phyloP scores from a whole-genome alignment of 352 stramenopile genomes.

The Phytophthora europaea region DNA sequence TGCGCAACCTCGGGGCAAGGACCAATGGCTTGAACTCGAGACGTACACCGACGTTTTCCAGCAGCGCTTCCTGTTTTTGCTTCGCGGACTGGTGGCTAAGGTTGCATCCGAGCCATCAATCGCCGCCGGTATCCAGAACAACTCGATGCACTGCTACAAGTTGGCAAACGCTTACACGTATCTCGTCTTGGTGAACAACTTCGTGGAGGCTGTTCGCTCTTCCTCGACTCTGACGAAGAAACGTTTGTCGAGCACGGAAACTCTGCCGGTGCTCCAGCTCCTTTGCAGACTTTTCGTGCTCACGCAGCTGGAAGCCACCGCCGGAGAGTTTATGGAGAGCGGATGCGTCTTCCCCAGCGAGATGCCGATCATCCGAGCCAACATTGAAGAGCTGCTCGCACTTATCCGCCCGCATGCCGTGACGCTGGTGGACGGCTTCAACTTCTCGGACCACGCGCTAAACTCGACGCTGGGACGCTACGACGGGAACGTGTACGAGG shows the following conservation, averaged over 20 bases:
- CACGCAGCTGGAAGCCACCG: constrained; percentile 69
- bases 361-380: constrained; percentile 57
- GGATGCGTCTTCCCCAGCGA: constrained; percentile 55
- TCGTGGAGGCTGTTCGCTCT: constrained; percentile 45
- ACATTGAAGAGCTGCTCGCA: constrained; percentile 60
- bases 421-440: constrained; percentile 79
- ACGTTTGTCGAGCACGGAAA: constrained; percentile 14
- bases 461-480: constrained; percentile 83
- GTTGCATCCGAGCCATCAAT: constrained; percentile 37
- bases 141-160: constrained; percentile 73
- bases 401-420: constrained; percentile 77
- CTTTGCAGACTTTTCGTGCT: constrained; percentile 83
- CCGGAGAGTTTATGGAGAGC: constrained; percentile 76
- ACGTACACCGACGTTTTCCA: constrained; percentile 57
- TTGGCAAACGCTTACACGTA: constrained; percentile 68
- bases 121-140: constrained; percentile 61
- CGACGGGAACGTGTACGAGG: constrained; percentile 82
- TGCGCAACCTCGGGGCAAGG: constrained; percentile 30
- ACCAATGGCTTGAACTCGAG: constrained; percentile 48
- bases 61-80: constrained; percentile 66
- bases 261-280: constrained; percentile 55
- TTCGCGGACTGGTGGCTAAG: constrained; percentile 51
- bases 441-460: constrained; percentile 78
- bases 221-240: constrained; percentile 38
- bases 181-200: constrained; percentile 60